Evolutionary conservation across 306 rosid species (phyloP), one percentile per base, ranked within the genome.

Genomic region (Alnus glutinosa): DNA sequence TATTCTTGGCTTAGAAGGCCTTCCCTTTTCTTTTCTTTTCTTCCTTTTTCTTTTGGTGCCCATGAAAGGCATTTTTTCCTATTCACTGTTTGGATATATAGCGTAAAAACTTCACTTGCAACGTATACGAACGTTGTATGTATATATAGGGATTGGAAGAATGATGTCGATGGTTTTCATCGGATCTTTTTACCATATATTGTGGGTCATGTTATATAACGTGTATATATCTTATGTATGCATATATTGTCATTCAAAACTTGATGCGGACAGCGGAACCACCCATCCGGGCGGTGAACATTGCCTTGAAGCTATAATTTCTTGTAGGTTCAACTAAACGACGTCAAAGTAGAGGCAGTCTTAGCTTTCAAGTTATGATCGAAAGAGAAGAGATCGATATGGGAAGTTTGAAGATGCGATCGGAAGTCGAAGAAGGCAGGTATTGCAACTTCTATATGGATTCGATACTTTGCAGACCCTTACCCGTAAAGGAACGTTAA

Each of bases 361-460:
- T 81, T 76, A 50, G 52, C 63, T 72, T 79, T 79, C 23, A 87
- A 84, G 86, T 73, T 68, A 75, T 39, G 44, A 39, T 47, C n/a
- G 55, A 51, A 6, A 18, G 37, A n/a, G 1, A 37, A 11, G 58
- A 4, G 7, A 10, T 9, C 46, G 7, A 49, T 1, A 37, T 70
- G 39, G 39, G 11, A 59, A 59, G 7, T 66, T 10, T 48, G 37
- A 16, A 73, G 80, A 83, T 77, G 81, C 79, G 46, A 42, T 86
- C 73, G 80, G 55, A 76, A 81, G 73, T 73, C 57, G 75, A 77
- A 73, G 70, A 81, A 76, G 81, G 36, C 59, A 86, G 59, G 80
- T 54, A 70, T 80, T 74, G 44, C 58, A 32, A 34, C 13, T 10
- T 5, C 73, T 68, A 64, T 12, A 49, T 49, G 52, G 82, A 61